Evolutionary conservation across 2,329 filamentous ascomycete species (phyloP).

Genomic region (Stylonectria norvegica): DNA sequence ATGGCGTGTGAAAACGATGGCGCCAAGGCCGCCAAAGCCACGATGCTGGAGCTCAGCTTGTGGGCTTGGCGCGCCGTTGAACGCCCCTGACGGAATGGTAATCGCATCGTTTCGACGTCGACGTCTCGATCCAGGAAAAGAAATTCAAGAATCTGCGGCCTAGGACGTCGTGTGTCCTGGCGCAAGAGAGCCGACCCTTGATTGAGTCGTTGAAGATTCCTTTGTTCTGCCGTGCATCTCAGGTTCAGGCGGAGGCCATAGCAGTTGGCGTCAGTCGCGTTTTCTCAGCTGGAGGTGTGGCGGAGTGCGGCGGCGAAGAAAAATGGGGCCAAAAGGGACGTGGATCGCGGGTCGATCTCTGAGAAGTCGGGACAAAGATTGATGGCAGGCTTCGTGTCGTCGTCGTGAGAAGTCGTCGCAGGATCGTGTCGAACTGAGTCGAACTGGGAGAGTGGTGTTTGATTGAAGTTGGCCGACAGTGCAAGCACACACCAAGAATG

Average conservation of each 20-base stretch:
- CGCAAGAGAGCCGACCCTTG: slow-evolving; percentile 9
- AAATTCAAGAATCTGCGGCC: slow-evolving; percentile 9
- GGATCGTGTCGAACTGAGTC: slow-evolving; percentile 7
- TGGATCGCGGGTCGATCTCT: slow-evolving; percentile 1
- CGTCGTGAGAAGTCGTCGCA: slow-evolving; percentile 5
- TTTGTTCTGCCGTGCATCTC: slow-evolving; percentile 28
- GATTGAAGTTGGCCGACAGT: slow-evolving; percentile 19
- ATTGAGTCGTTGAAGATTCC: slow-evolving; percentile 13
- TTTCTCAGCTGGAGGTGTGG: slow-evolving; percentile 15
- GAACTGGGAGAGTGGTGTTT: slow-evolving; percentile 15
- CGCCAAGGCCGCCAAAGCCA: slow-evolving; percentile 41
- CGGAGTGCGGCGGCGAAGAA: background rate
- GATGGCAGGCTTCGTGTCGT: background rate
- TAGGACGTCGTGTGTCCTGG: slow-evolving; percentile 4
- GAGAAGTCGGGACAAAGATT: too few relatives aligned
- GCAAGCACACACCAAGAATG: slow-evolving; percentile 24
- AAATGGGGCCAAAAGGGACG: background rate
- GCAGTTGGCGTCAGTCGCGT: slow-evolving; percentile 23
- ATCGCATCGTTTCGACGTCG: slow-evolving; percentile 44
- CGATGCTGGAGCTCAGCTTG: slow-evolving; percentile 29
- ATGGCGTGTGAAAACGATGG: slow-evolving; percentile 47
- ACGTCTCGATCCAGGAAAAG: slow-evolving; percentile 18
- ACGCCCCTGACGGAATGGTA: slow-evolving; percentile 41
- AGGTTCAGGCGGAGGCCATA: slow-evolving; percentile 26
- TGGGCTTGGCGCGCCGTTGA: slow-evolving; percentile 37